These are phyloP conservation scores for Anastatica hierochuntica DNA, from an alignment of 345 rosid species.

Conservation along the genomic window DNA sequence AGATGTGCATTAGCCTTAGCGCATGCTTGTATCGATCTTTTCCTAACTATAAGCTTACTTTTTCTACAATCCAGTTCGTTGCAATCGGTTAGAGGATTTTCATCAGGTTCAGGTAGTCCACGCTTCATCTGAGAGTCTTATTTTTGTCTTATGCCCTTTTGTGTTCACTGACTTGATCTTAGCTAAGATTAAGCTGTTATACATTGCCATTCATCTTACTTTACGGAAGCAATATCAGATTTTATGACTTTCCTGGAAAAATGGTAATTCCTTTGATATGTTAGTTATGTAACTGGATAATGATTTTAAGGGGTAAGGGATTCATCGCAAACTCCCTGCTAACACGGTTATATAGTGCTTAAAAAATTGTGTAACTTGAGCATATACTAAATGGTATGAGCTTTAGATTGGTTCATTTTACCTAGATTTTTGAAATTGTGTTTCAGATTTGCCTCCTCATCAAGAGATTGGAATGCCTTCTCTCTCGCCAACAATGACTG, in stretches of 20 bases:
- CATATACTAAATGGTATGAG: not conserved
- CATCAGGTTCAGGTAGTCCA: constrained; percentile 66
- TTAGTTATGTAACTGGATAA: not conserved
- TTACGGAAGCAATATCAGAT: not conserved
- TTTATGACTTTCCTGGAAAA: not conserved
- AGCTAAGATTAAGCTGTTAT: not conserved
- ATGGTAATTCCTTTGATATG: too few species aligned
- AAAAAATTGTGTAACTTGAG: not conserved
- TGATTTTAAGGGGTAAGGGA: too few species aligned
- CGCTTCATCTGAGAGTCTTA: not conserved
- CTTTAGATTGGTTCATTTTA: not conserved
- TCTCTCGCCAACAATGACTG: constrained; percentile 98
- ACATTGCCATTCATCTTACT: not conserved
- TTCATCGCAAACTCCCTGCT: not conserved
- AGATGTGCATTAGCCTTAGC: too few species aligned
- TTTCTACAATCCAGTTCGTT: constrained; percentile 34
- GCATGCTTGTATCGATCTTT: too few species aligned
- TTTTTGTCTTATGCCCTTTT: not conserved
- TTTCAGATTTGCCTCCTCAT: constrained; percentile 86
- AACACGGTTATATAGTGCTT: not conserved
- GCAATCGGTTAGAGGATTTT: constrained; percentile 51
- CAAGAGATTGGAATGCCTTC: constrained; percentile 99
- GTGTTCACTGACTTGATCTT: not conserved
- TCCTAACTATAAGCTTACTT: too few species aligned
- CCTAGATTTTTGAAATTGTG: constrained; percentile 11